Evolutionary conservation across 2,329 filamentous ascomycete genomes (phyloP).

Genomic region (Pseudogymnoascus sp.): DNA sequence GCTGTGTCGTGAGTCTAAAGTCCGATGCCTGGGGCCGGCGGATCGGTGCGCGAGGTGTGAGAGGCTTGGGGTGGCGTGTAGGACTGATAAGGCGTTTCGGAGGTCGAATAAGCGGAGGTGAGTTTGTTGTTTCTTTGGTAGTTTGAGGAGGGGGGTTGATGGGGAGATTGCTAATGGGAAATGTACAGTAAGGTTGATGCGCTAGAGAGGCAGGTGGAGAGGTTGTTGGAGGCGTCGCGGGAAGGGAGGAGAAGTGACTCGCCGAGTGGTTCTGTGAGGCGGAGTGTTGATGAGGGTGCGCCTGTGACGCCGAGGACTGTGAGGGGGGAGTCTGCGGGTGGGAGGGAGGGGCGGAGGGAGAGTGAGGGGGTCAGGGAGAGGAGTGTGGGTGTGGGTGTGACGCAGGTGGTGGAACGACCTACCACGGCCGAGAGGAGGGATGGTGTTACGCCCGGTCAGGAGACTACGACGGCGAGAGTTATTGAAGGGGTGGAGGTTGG

Average conservation of each 20-base stretch:
- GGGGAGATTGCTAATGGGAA: not conserved
- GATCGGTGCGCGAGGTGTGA: slow-evolving; percentile 14
- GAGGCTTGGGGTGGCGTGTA: slow-evolving; percentile 16
- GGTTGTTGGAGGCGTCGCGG: not conserved
- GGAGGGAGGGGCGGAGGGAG: not conserved
- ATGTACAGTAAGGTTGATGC: slow-evolving; percentile 14
- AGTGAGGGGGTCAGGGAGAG: not conserved
- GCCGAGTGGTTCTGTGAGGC: not conserved
- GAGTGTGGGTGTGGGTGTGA: not conserved
- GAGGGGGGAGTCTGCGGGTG: not conserved
- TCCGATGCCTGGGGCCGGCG: not conserved
- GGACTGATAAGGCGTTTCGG: slow-evolving; percentile 17
- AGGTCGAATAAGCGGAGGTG: slow-evolving; percentile 17
- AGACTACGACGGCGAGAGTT: not conserved
- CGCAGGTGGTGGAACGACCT: not conserved
- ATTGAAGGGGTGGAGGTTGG: slow-evolving; percentile 12
- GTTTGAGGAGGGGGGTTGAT: not conserved
- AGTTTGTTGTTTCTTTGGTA: not conserved
- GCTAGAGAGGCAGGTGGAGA: slow-evolving; percentile 14
- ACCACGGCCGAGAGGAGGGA: not conserved
- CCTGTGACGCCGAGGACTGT: slow-evolving; percentile 7
- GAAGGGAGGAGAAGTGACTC: not conserved
- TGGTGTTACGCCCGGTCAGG: not conserved
- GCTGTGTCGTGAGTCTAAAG: slow-evolving; percentile 12
- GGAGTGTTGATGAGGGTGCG: not conserved